A percentile compares a stretch with the other conserved stretches of the same genome.
Conservation (phyloP, 1,139 yeast genomes). For the Diutina sp. region DNA sequence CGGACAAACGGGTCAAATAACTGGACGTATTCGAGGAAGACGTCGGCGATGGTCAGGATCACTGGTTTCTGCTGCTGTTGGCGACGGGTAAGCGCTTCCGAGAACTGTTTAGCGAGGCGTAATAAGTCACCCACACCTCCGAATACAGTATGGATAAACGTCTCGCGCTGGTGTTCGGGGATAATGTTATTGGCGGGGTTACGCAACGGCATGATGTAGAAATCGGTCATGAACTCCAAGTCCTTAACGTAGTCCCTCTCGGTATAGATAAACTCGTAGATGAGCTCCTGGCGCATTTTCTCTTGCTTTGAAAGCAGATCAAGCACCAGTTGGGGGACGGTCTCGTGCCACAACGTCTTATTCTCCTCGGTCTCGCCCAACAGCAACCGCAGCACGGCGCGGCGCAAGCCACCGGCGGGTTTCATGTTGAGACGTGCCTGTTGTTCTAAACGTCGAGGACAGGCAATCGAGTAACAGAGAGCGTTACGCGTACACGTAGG, state of each 20-base stretch:
- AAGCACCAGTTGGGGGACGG: conserved; percentile 72
- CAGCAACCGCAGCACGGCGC: conserved; percentile 74
- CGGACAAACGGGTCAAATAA: conserved; percentile 84
- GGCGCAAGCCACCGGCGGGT: conserved; percentile 75
- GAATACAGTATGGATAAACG: conserved; percentile 83
- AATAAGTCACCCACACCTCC: conserved; percentile 83
- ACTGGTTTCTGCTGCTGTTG: conserved; percentile 79
- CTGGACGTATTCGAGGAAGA: conserved; percentile 72
- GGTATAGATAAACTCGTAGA: conserved; percentile 86
- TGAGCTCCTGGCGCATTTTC: conserved; percentile 88
- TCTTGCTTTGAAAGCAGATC: conserved; percentile 75
- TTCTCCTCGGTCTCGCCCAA: conserved; percentile 68
- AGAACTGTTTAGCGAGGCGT: conserved; percentile 68
- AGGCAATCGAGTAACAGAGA: conserved; percentile 90
- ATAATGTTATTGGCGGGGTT: conserved; percentile 66
- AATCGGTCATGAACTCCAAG: conserved; percentile 83
- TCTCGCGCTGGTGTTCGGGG: conserved; percentile 80
- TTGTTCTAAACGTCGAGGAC: conserved; percentile 92
- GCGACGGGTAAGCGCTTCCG: conserved; percentile 80
- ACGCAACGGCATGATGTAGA: conserved; percentile 84
- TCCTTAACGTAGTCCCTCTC: conserved; percentile 94
- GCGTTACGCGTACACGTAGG: conserved; percentile 89
- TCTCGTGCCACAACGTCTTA: conserved; percentile 88
- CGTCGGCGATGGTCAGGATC: conserved; percentile 76
- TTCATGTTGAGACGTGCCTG: conserved; percentile 86